Evolutionary conservation across 148 eudicot genomes (phyloP), one percentile per base, ranked within the genome.

Genomic region (Camellia sinensis): DNA sequence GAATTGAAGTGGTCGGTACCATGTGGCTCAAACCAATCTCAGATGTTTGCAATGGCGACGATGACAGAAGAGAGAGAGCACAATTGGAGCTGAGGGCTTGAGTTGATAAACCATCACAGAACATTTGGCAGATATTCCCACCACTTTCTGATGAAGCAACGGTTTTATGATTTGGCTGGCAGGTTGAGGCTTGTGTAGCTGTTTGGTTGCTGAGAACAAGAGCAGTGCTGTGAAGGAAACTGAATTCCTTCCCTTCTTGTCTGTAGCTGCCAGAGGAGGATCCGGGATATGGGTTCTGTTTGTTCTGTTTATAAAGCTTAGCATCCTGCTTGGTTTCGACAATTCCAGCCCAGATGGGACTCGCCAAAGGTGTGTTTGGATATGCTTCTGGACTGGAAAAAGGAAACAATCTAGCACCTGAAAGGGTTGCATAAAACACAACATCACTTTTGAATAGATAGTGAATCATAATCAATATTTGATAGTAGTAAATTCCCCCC

Each of bases 41-140:
- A 44, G 64, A 12, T 37, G 84, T 54, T 40, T 64, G 81, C 21
- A 80, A 14, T 41, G 77, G 65, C 8, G 84, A 45, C 0, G 81
- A 78, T 82, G 84, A 82, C 84, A 82, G 84, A 82, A 82, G 84
- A 82, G 81, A 82, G 84, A 78, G 84, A 82, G 84, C 84, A 78
- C 72, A 78, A 59, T 82, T 74, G n/a, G 81, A 82, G 71, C 54
- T 57, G 59, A 67, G 67, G 40, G 22, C 65, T 78, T 46, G 80
- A 82, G 67, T 48, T 45, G 84, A 78, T 56, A 74, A 74, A 11
- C 83, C 67, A 54, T 40, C 73, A 22, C 22, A 50, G 75, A 72
- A 29, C 60, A 72, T 50, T 50, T 72, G 61, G 6, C 3, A n/a
- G 74, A 37, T 48, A 48, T 9, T 13, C 56, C 57, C 22, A 67